A percentile compares a stretch with the other conserved stretches of the same genome.
Evolutionary conservation across 805 yeast species (phyloP).

Genomic region (Candida peoriensis): DNA sequence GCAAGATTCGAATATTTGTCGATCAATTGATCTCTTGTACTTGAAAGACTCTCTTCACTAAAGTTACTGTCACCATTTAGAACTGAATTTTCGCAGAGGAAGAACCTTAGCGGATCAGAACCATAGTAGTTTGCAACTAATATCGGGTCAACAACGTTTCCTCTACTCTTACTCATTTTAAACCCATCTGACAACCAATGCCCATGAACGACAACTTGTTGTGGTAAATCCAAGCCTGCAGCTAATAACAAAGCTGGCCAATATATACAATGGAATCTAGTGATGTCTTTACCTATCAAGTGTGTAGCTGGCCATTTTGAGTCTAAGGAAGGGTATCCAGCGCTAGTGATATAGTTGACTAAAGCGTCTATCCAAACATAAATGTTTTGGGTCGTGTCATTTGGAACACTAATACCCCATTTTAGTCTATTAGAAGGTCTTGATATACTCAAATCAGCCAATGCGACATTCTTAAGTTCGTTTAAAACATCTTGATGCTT

Average conservation of each 20-base stretch:
- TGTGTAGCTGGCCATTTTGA: conserved; percentile 44
- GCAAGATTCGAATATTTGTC: conserved; percentile 81
- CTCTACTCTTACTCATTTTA: conserved; percentile 90
- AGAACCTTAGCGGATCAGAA: conserved; percentile 68
- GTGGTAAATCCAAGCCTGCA: conserved; percentile 66
- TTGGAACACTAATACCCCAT: conserved; percentile 93
- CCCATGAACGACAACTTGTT: conserved; percentile 78
- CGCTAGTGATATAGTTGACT: conserved; percentile 72
- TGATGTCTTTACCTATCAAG: conserved; percentile 87
- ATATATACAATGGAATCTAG: conserved; percentile 81
- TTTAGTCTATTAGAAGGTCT: conserved; percentile 70
- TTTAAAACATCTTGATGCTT: conserved; percentile 49
- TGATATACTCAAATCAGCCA: conserved; percentile 79
- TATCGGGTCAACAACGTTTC: conserved; percentile 91
- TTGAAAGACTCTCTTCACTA: conserved; percentile 48
- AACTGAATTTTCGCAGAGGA: conserved; percentile 68
- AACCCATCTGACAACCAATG: conserved; percentile 90
- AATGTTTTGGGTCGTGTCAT: conserved; percentile 68
- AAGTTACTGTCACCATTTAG: conserved; percentile 78
- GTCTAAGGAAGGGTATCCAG: conserved; percentile 46
- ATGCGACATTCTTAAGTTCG: conserved; percentile 45
- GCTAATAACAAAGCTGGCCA: conserved; percentile 95
- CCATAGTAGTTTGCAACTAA: conserved; percentile 60
- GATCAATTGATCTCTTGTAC: conserved; percentile 58
- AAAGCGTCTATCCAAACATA: conserved; percentile 98